A percentile compares a stretch with the other conserved stretches of the same genome.
phyloP scores from a whole-genome alignment of 2,329 filamentous ascomycete genomes.

The Calonectria hongkongensis region DNA sequence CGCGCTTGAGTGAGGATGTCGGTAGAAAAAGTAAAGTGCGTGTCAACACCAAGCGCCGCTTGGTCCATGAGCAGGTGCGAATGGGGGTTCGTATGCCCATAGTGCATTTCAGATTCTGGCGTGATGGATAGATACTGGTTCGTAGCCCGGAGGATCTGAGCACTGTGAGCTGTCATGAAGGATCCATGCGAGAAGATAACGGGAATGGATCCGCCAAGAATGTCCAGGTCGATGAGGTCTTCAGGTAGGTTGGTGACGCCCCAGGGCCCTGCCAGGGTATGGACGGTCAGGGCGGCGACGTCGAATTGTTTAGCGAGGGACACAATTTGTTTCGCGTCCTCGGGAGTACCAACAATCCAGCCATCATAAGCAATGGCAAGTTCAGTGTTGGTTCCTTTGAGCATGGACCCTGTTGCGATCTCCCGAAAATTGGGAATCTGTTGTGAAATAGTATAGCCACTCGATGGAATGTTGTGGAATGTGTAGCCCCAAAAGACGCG shows the following conservation, averaged over 20 bases:
- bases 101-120: conserved; percentile 76
- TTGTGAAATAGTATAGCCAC: conserved; percentile 58
- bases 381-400: conserved; percentile 57
- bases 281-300: conserved; percentile 68
- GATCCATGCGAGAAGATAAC: conserved; percentile 72
- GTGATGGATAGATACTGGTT: conserved; percentile 75
- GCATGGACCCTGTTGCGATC: conserved; percentile 56
- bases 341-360: conserved; percentile 55
- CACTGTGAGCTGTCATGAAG: conserved; percentile 64
- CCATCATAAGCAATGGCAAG: conserved; percentile 66
- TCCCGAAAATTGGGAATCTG: conserved; percentile 63
- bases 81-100: conserved; percentile 70
- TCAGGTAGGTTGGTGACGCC: conserved; percentile 62
- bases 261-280: conserved; percentile 64
- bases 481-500: conserved; percentile 68
- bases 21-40: conserved; percentile 70
- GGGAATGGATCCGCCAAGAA: conserved; percentile 67
- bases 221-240: conserved; percentile 58
- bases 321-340: conserved; percentile 57
- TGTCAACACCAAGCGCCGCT: conserved; percentile 72
- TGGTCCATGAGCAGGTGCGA: conserved; percentile 69
- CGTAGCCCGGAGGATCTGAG: conserved; percentile 65
- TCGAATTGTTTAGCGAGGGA: conserved; percentile 61
- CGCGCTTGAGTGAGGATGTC: conserved; percentile 72
- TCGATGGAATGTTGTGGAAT: conserved; percentile 59